A percentile compares a stretch with the other conserved stretches of the same genome.
Evolutionary conservation across 352 stramenopile species (phyloP).

Genomic region (Peronospora farinosa): DNA sequence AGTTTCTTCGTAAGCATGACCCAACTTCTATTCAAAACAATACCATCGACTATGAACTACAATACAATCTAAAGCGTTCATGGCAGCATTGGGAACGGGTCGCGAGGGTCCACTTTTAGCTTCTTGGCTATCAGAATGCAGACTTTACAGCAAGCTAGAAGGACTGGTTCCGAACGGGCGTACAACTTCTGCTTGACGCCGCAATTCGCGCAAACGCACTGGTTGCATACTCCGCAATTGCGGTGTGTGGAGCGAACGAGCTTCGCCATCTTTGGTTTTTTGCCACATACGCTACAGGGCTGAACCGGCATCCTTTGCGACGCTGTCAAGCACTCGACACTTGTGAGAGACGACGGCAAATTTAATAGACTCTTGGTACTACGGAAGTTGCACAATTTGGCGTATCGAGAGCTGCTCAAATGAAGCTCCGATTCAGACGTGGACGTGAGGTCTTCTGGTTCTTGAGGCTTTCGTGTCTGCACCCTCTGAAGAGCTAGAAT

Average conservation of each 20-base stretch:
- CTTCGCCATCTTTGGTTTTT: constrained; percentile 29
- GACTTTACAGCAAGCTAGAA: constrained; percentile 43
- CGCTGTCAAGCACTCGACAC: not conserved
- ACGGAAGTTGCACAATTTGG: constrained; percentile 19
- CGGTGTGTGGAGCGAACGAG: constrained; percentile 25
- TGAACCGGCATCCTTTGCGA: constrained; percentile 18
- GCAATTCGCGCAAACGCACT: constrained; percentile 44
- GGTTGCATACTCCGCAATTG: constrained; percentile 41
- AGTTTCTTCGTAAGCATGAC: no score
- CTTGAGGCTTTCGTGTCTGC: constrained; percentile 5
- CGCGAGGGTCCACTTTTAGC: constrained; percentile 40
- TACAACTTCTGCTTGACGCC: constrained; percentile 44
- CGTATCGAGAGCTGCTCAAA: constrained; percentile 14
- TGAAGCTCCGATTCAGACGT: constrained; percentile 20
- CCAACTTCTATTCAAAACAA: no score
- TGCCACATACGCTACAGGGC: constrained; percentile 24
- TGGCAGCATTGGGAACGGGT: constrained; percentile 43
- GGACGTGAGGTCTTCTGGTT: constrained; percentile 16
- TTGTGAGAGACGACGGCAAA: constrained; percentile 2
- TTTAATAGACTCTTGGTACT: constrained; percentile 18
- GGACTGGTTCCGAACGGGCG: constrained; percentile 31
- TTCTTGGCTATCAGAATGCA: constrained; percentile 40
- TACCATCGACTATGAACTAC: no score
- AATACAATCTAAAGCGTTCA: no score
- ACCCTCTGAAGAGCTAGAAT: constrained; percentile 8